Percentiles rank a stretch among this genome's conserved stretches.
These are phyloP conservation scores for Penicillium crystallinum DNA, from an alignment of 495 filamentous ascomycete species.

Conservation along the genomic window DNA sequence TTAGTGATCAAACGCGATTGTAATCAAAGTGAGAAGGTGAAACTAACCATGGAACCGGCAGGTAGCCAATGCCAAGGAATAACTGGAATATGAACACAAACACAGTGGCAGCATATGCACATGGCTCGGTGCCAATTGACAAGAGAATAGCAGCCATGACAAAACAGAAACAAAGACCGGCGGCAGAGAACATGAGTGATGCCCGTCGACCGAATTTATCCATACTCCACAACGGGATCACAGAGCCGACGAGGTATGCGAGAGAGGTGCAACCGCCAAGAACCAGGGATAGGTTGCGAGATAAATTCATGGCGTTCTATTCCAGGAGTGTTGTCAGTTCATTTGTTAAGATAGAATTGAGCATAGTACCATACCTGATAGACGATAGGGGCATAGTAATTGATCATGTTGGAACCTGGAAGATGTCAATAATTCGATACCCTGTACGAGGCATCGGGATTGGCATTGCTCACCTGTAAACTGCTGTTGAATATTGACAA, in stretches of 20 bases:
- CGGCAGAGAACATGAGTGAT: constrained; percentile 44
- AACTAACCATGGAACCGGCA: constrained; percentile 49
- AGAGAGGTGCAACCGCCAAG: constrained; percentile 46
- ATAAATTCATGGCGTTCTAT: constrained; percentile 44
- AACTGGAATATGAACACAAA: constrained; percentile 48
- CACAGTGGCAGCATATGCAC: constrained; percentile 37
- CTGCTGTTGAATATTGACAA: constrained; percentile 34
- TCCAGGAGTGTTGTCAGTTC: background rate
- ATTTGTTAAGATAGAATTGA: background rate
- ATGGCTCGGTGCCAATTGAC: constrained; percentile 20
- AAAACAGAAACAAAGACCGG: constrained; percentile 42
- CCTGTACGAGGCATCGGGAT: background rate
- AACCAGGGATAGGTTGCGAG: constrained; percentile 45
- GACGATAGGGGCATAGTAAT: constrained; percentile 41
- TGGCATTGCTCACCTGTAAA: constrained; percentile 23
- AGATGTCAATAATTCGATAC: background rate
- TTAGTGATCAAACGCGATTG: constrained; percentile 23
- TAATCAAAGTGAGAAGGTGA: constrained; percentile 31
- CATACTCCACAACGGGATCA: constrained; percentile 39
- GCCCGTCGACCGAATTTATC: constrained; percentile 48
- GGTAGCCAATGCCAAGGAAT: constrained; percentile 41
- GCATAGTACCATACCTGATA: constrained; percentile 27
- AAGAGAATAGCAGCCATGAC: constrained; percentile 28
- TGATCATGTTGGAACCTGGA: constrained; percentile 51
- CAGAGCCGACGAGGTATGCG: constrained; percentile 32